phyloP scores from a whole-genome alignment of 192 early-diverging fungal genomes.

The Jimgerdemannia flammicorona region DNA sequence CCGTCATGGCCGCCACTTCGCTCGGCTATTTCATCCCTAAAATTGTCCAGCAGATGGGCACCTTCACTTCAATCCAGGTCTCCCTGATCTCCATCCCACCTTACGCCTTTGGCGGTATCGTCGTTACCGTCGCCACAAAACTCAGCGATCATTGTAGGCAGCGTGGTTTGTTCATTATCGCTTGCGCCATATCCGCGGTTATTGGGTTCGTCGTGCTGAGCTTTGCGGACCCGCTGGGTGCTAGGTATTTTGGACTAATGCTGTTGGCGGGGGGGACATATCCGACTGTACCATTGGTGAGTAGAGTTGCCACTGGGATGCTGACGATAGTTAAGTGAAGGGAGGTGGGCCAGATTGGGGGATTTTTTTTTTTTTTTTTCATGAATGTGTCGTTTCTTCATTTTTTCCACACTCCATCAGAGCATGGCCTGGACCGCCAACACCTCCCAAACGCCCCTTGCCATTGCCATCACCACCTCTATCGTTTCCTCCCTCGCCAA shows the following conservation, averaged over 20 bases:
- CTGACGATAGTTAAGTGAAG: too few relatives aligned
- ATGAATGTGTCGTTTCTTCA: too few relatives aligned
- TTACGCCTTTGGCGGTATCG: constrained; percentile 1
- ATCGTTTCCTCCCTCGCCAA: constrained; percentile 8
- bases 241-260: constrained; percentile 8
- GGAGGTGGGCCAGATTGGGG: too few relatives aligned
- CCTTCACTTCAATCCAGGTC: background rate
- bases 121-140: background rate
- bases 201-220: constrained; percentile 3
- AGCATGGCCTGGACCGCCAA: constrained; percentile 10
- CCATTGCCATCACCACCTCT: constrained; percentile 1
- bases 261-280: constrained; percentile 4
- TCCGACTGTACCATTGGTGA: background rate
- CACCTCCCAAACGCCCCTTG: constrained; percentile 1
- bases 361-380: too few relatives aligned
- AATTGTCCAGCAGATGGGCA: constrained; percentile 13
- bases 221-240: constrained; percentile 8
- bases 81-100: constrained; percentile 3
- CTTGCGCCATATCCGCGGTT: constrained; percentile 1
- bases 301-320: too few relatives aligned
- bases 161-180: constrained; percentile 1
- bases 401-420: too few relatives aligned
- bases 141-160: background rate
- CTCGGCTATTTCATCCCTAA: constrained; percentile 7
- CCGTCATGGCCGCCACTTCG: constrained; percentile 9